phyloP scores from a whole-genome alignment of 2,329 filamentous ascomycete species.

The Ophiocordyceps camponoti-saundersi region DNA sequence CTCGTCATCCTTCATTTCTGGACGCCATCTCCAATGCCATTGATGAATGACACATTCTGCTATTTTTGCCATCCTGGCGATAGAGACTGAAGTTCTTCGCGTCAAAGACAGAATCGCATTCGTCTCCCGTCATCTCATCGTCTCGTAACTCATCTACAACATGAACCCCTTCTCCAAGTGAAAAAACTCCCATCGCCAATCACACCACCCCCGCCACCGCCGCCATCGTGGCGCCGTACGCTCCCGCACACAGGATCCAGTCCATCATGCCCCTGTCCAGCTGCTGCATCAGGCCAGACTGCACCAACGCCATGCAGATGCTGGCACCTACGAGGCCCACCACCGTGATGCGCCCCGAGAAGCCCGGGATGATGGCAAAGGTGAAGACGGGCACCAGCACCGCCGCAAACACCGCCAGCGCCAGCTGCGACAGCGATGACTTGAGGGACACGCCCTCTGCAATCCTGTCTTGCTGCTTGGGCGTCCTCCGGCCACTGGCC shows the following conservation, averaged over 20 bases:
- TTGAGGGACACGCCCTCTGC: not conserved
- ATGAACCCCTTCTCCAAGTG: too few species aligned
- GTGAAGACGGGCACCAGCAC: conserved; percentile 40
- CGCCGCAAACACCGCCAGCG: conserved; percentile 8
- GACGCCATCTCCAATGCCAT: too few species aligned
- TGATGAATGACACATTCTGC: too few species aligned
- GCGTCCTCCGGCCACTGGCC: too few species aligned
- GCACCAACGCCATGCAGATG: conserved; percentile 15
- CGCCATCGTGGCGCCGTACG: conserved; percentile 20
- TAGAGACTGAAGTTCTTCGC: too few species aligned
- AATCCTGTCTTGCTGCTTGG: not conserved
- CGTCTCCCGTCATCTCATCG: too few species aligned
- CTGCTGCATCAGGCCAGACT: conserved; percentile 8
- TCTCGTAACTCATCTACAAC: too few species aligned
- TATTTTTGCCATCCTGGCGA: too few species aligned
- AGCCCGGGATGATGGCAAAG: conserved; percentile 38
- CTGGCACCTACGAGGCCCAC: conserved; percentile 33
- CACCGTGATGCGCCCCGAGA: conserved; percentile 39
- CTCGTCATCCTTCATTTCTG: not conserved
- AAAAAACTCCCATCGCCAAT: too few species aligned
- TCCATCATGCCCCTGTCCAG: conserved; percentile 6
- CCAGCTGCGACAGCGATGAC: conserved; percentile 1
- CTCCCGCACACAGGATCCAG: conserved; percentile 10
- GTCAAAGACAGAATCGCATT: too few species aligned
- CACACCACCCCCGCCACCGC: conserved; percentile 1